Base-by-base conservation (phyloP, 331 rosid genomes). In the Malus hybrid region DNA sequence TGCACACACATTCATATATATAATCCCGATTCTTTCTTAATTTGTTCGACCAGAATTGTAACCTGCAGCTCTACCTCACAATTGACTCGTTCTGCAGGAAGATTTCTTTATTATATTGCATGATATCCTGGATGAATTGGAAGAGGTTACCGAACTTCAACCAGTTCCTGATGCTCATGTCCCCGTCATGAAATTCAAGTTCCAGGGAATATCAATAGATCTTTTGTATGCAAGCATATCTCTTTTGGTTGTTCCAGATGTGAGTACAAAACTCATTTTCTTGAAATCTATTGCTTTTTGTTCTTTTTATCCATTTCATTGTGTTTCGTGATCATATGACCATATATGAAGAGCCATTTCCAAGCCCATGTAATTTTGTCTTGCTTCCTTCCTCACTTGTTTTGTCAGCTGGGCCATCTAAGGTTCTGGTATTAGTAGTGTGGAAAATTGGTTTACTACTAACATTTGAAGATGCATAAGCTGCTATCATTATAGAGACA, bases 161-260 rank as follows among this genome's bases (percentile, higher is more conserved):
- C 92, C 89, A 16, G 89, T 94, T 78, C 86, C 95, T 10, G 93
- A 89, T 89, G 99, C 99, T 70, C 99, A 94, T 78, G 97, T 94
- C 34, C 99, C 99, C 34, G 99, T 94, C 20, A 92, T 94, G 97
- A 92, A 87, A 82, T 94, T 94, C 93, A 94, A 94, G 82, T 92
- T 90, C 80, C 91, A 78, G 78, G 96, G 96, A 60, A 94, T 94
- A 82, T 90, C 96, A 77, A 82, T 92, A 69, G 97, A 94, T 85
- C 90, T 94, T 85, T 90, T 94, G 64, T 94, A 94, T 87, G 99
- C 97, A 39, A 84, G 99, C 57, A 79, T 90, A 79, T 92, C 99
- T 11, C 82, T 73, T 76, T 89, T 90, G 88, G 96, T 94, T 79
- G 96, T 94, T 78, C 97, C 99, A 31, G 90, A 89, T 77, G 99